Percentiles rank a stretch among this genome's conserved stretches.
Conservation (phyloP, 2,329 filamentous ascomycete genomes). For the Pseudocercospora macadamiae region DNA sequence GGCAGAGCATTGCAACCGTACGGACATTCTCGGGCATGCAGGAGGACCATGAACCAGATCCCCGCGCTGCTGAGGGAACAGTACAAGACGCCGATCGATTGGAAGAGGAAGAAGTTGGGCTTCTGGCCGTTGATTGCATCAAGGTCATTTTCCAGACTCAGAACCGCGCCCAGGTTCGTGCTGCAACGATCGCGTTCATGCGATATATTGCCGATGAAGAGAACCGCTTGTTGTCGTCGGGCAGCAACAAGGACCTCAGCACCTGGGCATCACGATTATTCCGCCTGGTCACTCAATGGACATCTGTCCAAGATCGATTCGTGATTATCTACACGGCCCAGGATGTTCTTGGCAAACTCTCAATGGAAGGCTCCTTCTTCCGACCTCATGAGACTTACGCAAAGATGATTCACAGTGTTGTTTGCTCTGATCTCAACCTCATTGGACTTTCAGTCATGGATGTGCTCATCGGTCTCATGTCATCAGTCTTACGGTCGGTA, state of each 20-base stretch:
- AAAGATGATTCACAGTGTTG: slow-evolving; percentile 76
- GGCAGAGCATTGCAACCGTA: slow-evolving; percentile 79
- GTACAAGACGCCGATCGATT: slow-evolving; percentile 85
- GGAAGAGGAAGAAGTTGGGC: slow-evolving; percentile 84
- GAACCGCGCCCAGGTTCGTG: slow-evolving; percentile 78
- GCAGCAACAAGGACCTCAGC: slow-evolving; percentile 27
- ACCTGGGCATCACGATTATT: slow-evolving; percentile 84
- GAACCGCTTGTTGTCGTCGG: slow-evolving; percentile 15
- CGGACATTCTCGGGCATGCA: slow-evolving; percentile 60
- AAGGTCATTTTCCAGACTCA: slow-evolving; percentile 83
- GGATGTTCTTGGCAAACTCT: slow-evolving; percentile 71
- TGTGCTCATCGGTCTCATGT: slow-evolving; percentile 77
- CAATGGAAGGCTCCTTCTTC: slow-evolving; percentile 65
- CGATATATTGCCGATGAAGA: slow-evolving; percentile 63
- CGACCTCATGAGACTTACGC: slow-evolving; percentile 74
- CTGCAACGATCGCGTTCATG: slow-evolving; percentile 73
- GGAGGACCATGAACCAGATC: slow-evolving; percentile 64
- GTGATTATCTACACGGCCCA: slow-evolving; percentile 81
- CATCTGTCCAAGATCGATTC: slow-evolving; percentile 92
- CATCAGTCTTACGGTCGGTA: slow-evolving; percentile 65
- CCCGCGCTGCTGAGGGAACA: slow-evolving; percentile 72
- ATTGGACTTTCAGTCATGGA: slow-evolving; percentile 98
- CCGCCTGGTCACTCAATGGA: slow-evolving; percentile 79
- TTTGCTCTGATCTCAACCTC: slow-evolving; percentile 87
- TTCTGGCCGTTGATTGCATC: slow-evolving; percentile 82